Base-by-base conservation (phyloP, 345 rosid genomes). In the Fremontodendron californicum region DNA sequence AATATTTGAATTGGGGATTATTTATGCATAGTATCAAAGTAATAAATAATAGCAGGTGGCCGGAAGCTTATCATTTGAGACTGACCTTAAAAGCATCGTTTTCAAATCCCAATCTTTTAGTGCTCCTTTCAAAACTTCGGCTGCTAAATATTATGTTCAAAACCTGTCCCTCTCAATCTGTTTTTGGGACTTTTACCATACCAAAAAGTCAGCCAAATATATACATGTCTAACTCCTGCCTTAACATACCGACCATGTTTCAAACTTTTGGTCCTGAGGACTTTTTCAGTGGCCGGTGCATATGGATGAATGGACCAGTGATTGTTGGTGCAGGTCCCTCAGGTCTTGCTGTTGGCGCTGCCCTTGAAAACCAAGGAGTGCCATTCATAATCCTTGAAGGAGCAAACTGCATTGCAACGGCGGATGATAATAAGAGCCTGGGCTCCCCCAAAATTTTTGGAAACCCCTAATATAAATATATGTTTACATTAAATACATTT, bases 251-350 rank as follows among this genome's bases (percentile, higher is more conserved):
- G n/a, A 80, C 84, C 76, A 86, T 90, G 91, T 80, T 78, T 78
- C 89, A 71, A 63, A 78, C 62, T 75, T 71, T 76, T 21, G 68
- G 43, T 57, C 79, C 77, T 0, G 83, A 84, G 13, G 83, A 79
- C 57, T 78, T 86, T 73, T 84, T 78, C 60, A 79, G 88, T 54
- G 81, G 88, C 48, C 82, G 94, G 21, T 92, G 92, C 84, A 85
- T 89, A 45, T 93, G 92, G 97, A 93, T 91, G 61, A 91, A 90
- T 77, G 98, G 98, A 3, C 97, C 97, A 0, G 93, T 93, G 78
- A 93, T 93, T 6, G 93, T 93, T 13, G 98, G 98, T 9, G 94
- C 93, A 9, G 98, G 98, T 0, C 98, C 98, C 3, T 93, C 98
- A 0, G 98, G 98, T 25, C 71, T 93, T 9, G 93, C 97, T 0